A percentile compares a stretch with the other conserved stretches of the same genome.
Conservation (phyloP, 2,329 filamentous ascomycete species). For the Stachybotrys chartarum region DNA sequence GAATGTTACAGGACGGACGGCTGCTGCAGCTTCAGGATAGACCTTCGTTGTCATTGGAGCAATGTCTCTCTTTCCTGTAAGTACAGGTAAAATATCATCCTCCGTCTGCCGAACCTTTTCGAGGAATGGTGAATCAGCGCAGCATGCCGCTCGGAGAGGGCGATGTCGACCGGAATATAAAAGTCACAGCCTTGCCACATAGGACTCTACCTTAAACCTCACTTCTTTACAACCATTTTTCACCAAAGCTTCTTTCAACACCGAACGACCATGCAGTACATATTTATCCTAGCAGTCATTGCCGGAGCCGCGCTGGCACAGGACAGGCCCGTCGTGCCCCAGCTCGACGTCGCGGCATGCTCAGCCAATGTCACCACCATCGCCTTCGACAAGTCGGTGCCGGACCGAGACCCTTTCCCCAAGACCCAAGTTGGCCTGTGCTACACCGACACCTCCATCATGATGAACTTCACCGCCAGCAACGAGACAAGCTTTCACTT, state of each 20-base stretch:
- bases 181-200: too few species aligned
- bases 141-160: too few species aligned
- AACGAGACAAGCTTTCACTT: slow-evolving; percentile 41
- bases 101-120: too few species aligned
- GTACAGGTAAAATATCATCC: not conserved
- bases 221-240: too few species aligned
- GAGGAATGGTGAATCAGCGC: too few species aligned
- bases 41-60: not conserved
- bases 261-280: not conserved
- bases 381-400: slow-evolving; percentile 33
- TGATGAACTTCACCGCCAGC: slow-evolving; percentile 35
- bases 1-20: not conserved
- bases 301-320: not conserved
- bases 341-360: slow-evolving; percentile 31
- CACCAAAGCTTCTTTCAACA: not conserved
- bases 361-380: slow-evolving; percentile 24
- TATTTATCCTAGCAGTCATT: not conserved
- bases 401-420: slow-evolving; percentile 31
- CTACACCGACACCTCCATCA: slow-evolving; percentile 32
- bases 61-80: not conserved
- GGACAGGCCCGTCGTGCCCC: slow-evolving; percentile 9
- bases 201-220: too few species aligned
- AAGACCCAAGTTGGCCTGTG: slow-evolving; percentile 38
- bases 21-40: not conserved
- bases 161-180: too few species aligned